Evolutionary conservation across 345 rosid species (phyloP).

Genomic region (Dovyalis caffra): DNA sequence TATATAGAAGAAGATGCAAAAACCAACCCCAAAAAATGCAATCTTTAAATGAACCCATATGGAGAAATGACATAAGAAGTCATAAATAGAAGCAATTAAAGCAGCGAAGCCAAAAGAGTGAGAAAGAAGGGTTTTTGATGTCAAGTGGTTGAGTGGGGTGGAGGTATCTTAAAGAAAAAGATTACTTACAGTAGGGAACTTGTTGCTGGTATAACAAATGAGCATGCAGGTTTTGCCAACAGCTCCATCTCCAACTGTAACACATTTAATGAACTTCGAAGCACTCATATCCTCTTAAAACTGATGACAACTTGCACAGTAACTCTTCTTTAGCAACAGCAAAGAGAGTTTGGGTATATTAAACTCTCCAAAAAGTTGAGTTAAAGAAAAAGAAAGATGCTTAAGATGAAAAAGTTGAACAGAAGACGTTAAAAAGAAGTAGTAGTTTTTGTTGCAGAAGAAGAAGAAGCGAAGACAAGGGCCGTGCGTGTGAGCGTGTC

Average conservation of each 20-base stretch:
- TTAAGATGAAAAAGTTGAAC: constrained; percentile 23
- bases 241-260: constrained; percentile 99
- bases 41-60: constrained; percentile 11
- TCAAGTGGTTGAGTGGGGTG: no score
- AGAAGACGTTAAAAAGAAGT: constrained; percentile 18
- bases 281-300: constrained; percentile 61
- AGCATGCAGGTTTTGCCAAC: constrained; percentile 99
- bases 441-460: no score
- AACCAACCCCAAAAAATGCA: neutral
- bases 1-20: neutral
- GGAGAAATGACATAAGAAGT: constrained; percentile 1
- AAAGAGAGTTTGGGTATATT: neutral
- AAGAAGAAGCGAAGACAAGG: constrained; percentile 18
- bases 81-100: constrained; percentile 1
- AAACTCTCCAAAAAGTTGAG: neutral
- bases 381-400: constrained; percentile 19
- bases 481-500: constrained; percentile 10
- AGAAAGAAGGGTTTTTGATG: neutral
- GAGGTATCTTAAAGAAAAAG: no score
- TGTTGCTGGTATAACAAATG: constrained; percentile 96
- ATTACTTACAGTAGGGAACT: constrained; percentile 83
- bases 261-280: constrained; percentile 97
- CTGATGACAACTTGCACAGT: constrained; percentile 14
- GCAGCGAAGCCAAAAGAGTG: neutral
- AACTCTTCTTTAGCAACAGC: constrained; percentile 12